Evolutionary conservation across 1,284 basidiomycete genomes (phyloP).

Genomic region (Vanrija pseudolonga): DNA sequence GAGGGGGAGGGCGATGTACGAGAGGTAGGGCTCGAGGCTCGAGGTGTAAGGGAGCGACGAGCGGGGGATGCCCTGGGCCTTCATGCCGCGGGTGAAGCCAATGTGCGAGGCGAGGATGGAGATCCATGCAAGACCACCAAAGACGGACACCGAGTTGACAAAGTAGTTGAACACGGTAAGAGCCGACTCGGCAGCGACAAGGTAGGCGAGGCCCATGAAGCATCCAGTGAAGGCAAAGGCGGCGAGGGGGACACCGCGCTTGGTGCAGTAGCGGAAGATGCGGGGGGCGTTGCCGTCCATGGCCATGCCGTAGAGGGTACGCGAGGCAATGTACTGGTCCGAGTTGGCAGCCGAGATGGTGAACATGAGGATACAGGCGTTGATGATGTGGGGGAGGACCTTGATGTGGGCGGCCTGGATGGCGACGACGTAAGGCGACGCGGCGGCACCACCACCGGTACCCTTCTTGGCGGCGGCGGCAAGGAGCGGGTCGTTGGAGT

Average conservation of each 20-base stretch:
- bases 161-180: conserved; percentile 63
- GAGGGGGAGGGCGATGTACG: conserved; percentile 56
- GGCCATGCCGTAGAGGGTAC: conserved; percentile 56
- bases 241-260: conserved; percentile 51
- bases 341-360: conserved; percentile 58
- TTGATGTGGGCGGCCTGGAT: conserved; percentile 50
- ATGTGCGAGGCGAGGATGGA: conserved; percentile 66
- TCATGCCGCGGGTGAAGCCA: conserved; percentile 65
- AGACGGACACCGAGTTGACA: conserved; percentile 64
- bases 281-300: conserved; percentile 55
- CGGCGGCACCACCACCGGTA: conserved; percentile 58
- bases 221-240: conserved; percentile 44
- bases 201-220: conserved; percentile 47
- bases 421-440: conserved; percentile 72
- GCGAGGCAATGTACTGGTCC: conserved; percentile 56
- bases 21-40: conserved; percentile 36
- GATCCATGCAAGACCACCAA: conserved; percentile 69
- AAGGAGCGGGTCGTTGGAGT: conserved; percentile 16
- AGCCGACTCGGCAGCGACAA: conserved; percentile 24
- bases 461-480: conserved; percentile 8
- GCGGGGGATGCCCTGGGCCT: conserved; percentile 62
- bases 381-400: conserved; percentile 51
- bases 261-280: conserved; percentile 52
- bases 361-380: conserved; percentile 42
- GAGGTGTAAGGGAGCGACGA: conserved; percentile 66